A percentile compares a stretch with the other conserved stretches of the same genome.
phyloP scores from a whole-genome alignment of 208 protist genomes.

The Crithidia bombi region DNA sequence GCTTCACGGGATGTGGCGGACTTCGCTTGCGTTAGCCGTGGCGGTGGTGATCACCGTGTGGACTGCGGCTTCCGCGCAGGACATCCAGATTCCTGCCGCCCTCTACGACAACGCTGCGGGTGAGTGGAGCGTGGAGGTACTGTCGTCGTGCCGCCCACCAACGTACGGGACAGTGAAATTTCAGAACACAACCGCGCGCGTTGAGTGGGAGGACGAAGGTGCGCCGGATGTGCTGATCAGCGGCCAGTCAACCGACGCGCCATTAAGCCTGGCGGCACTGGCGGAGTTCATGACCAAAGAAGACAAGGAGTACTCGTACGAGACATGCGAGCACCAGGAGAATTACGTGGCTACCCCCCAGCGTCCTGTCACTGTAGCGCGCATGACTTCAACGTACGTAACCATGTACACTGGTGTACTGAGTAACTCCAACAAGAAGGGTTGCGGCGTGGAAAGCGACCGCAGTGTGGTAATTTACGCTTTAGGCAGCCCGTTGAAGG shows the following conservation, averaged over 20 bases:
- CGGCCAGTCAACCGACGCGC: slow-evolving; percentile 18
- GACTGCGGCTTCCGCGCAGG: slow-evolving; percentile 1
- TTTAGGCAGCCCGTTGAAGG: slow-evolving; percentile 39
- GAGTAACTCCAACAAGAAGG: neutral
- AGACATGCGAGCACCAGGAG: slow-evolving; percentile 45
- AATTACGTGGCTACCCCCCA: slow-evolving; percentile 56
- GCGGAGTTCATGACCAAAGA: slow-evolving; percentile 34
- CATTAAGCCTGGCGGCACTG: slow-evolving; percentile 42
- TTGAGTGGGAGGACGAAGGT: slow-evolving; percentile 42
- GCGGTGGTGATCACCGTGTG: slow-evolving; percentile 20
- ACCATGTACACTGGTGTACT: slow-evolving; percentile 49
- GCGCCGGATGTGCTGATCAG: slow-evolving; percentile 19
- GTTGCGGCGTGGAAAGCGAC: slow-evolving; percentile 25
- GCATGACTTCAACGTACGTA: slow-evolving; percentile 55
- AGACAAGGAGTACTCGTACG: slow-evolving; percentile 34
- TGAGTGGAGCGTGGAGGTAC: slow-evolving; percentile 63
- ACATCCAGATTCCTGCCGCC: slow-evolving; percentile 47
- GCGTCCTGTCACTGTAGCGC: slow-evolving; percentile 35
- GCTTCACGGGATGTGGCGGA: slow-evolving; percentile 2
- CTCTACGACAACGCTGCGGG: slow-evolving; percentile 57
- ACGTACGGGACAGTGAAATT: slow-evolving; percentile 42
- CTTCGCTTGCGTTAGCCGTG: neutral
- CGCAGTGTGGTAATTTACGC: slow-evolving; percentile 52
- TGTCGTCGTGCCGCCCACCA: slow-evolving; percentile 45
- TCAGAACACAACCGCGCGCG: slow-evolving; percentile 36